Evolutionary conservation across 129 eudicot species (phyloP), one percentile per base, ranked within the genome.

Genomic region (Lonicera japonica): DNA sequence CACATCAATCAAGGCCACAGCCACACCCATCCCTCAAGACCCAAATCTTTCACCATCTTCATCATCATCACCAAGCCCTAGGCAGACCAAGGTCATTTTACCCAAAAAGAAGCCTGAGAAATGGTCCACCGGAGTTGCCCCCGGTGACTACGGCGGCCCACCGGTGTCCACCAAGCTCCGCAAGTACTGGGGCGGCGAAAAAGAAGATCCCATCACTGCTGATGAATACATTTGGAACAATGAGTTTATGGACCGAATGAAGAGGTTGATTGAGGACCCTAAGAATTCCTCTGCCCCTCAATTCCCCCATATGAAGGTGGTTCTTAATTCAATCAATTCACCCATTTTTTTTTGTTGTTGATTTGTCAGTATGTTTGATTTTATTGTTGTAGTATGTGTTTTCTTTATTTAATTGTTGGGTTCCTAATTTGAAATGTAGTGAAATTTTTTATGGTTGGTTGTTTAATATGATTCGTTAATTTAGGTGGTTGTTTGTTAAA

Each of bases 101-200:
- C 99, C 99, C 25, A 73, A 81, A 65, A 85, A 85, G 65, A 94
- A 88, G 82, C 92, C 99, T 21, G 25, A 65, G 78, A 94, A 94
- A 78, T 94, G 96, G 96, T 82, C 99, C 70, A 88, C 89, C 41
- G 99, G 99, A 25, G 86, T 77, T 1, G 92, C 89, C 5, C 96
- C 99, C 21, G 99, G 99, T 0, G 99, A 94, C 0, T 88, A 85
- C 50, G 99, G 95, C 20, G 99, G 99, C 61, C 96, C 99, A n/a
- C 95, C 96, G 18, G 63, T 81, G 56, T 79, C 91, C 58, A 76
- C 91, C 46, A 85, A 92, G 96, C 96, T 88, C 62, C 82, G 99
- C 11, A 88, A 85, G 75, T 92, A 82, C 61, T 92, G 96, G 96
- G 99, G 99, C 34, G 97, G 97, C 23, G 83, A 78, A 21, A 69